Conservation (phyloP, 805 yeast genomes). For the Pichia nakasei region DNA sequence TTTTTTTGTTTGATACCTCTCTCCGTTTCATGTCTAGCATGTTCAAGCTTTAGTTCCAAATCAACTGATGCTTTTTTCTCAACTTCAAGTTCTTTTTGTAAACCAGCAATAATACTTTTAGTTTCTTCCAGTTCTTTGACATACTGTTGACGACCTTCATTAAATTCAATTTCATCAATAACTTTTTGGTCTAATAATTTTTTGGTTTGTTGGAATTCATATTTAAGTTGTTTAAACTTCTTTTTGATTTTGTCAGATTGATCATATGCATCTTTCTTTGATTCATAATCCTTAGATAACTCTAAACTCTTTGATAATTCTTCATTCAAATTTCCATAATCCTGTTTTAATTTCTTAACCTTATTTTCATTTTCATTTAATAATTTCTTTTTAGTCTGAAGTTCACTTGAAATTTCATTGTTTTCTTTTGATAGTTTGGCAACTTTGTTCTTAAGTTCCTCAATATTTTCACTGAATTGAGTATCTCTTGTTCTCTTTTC, state of each 20-base stretch:
- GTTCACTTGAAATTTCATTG: conserved; percentile 30
- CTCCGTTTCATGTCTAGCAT: conserved; percentile 28
- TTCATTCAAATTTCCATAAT: background rate
- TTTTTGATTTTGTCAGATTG: conserved; percentile 20
- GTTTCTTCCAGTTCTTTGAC: conserved; percentile 33
- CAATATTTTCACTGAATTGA: background rate
- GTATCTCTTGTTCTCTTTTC: conserved; percentile 8
- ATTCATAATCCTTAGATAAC: conserved; percentile 16
- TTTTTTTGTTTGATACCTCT: conserved; percentile 24
- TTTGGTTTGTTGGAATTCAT: conserved; percentile 36
- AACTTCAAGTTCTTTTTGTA: conserved; percentile 23
- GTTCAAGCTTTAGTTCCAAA: conserved; percentile 19
- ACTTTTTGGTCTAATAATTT: conserved; percentile 33
- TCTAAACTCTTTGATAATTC: conserved; percentile 32
- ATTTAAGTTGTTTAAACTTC: conserved; percentile 34
- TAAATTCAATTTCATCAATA: conserved; percentile 35
- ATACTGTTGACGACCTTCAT: conserved; percentile 33
- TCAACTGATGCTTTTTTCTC: conserved; percentile 20
- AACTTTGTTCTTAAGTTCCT: conserved; percentile 3
- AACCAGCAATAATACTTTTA: conserved; percentile 22
- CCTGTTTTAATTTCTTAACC: background rate
- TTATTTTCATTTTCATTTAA: background rate
- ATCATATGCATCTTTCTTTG: conserved; percentile 21
- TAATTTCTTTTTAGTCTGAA: background rate
- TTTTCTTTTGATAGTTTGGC: conserved; percentile 2